Base-by-base conservation (phyloP, 192 early-diverging fungal species). In the Podochytrium sp. region DNA sequence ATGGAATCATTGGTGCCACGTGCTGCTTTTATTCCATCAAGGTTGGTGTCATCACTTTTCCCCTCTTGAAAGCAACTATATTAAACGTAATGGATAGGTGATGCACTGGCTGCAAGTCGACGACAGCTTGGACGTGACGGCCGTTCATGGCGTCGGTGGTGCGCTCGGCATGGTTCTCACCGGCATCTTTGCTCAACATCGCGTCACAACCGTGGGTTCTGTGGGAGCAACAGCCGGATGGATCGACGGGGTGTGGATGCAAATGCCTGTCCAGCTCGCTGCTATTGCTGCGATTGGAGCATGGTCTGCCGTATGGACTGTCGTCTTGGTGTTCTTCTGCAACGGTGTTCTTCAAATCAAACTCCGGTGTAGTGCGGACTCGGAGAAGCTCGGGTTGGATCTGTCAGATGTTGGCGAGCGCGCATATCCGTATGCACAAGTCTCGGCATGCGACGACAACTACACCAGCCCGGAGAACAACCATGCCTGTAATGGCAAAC, bases 111-210 rank as follows among this genome's bases (percentile, higher is more conserved):
- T 91, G 25, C 81, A 87, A 27, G 91, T 91, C 64, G 93, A 93
- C 75, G 92, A 93, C 72, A 87, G 55, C 6, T 41, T 70, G 16
- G 65, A 39, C 29, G 68, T 62, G 6, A 16, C 47, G 7, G 91
- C 89, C 53, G 87, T 90, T 16, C 94, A 96, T 64, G 93, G 90
- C 53, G 85, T 95, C 18, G 91, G 92, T 38, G 95, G 94, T 20
- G 55, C 88, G 53, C 85, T 92, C 35, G 94, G 94, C 2, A 84
- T 88, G 30, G 47, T 96, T 38, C 80, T 93, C 37, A 95, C 94
- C 18, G 94, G 93, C 30, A 76, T 95, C 33, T 95, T 96, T 84
- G 92, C 92, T 50, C 87, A 91, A 74, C 88, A 89, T 63, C 78
- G 76, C 1, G 81, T 94, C 16, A 89, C 89, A 37, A 85, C 82